Conservation (phyloP, 495 filamentous ascomycete genomes). For the Durotheca rogersii region DNA sequence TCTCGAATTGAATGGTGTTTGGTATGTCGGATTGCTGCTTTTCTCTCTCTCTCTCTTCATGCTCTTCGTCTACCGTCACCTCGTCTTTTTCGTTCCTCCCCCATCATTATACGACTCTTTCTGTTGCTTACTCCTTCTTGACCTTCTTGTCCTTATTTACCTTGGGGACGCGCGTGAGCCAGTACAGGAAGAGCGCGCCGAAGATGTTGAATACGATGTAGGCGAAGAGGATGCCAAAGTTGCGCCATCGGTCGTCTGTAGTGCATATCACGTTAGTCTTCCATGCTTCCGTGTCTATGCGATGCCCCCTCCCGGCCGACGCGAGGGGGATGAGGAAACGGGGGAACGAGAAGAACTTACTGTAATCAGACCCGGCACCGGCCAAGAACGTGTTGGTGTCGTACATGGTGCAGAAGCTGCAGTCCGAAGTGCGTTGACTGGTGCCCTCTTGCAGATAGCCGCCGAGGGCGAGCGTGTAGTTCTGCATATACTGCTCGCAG, state of each 20-base stretch:
- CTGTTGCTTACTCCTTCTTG: conserved; percentile 29
- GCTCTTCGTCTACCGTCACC: not conserved
- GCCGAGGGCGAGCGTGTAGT: conserved; percentile 28
- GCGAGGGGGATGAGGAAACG: too few species aligned
- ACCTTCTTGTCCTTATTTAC: conserved; percentile 47
- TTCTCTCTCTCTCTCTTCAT: conserved; percentile 1
- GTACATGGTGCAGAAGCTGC: conserved; percentile 60
- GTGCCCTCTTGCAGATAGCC: conserved; percentile 58
- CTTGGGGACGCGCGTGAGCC: conserved; percentile 77
- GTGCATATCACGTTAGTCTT: conserved; percentile 12
- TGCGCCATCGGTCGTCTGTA: conserved; percentile 60
- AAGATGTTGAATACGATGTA: conserved; percentile 77
- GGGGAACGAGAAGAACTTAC: conserved; percentile 25
- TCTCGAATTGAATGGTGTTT: not conserved
- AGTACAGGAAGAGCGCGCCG: conserved; percentile 75
- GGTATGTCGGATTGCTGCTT: not conserved
- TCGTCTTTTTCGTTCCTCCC: too few species aligned
- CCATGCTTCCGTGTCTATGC: too few species aligned
- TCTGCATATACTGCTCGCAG: conserved; percentile 60
- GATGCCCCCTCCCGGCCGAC: too few species aligned
- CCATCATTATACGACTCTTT: too few species aligned
- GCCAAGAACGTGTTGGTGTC: conserved; percentile 65
- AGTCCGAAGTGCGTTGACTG: conserved; percentile 48
- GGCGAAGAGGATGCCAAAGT: conserved; percentile 67
- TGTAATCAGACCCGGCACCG: conserved; percentile 49